phyloP scores from a whole-genome alignment of 805 yeast species.

The Candida methanosorbosa region DNA sequence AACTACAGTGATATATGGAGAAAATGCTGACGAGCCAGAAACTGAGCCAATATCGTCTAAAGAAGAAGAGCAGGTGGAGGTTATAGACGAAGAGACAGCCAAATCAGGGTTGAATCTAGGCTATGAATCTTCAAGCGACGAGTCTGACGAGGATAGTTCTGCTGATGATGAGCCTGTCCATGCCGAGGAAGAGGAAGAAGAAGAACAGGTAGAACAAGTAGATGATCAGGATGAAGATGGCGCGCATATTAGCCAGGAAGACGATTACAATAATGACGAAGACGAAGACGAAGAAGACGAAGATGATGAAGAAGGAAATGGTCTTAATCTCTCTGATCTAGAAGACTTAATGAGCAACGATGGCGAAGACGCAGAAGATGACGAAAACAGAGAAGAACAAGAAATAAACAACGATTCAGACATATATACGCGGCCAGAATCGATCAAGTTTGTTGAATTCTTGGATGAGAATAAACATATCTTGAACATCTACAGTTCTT shows the following conservation, averaged over 20 bases:
- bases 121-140: no score
- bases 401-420: not conserved
- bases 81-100: no score
- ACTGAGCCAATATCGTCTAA: not conserved
- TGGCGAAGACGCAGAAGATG: not conserved
- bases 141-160: no score
- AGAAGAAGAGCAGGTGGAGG: conserved; percentile 3
- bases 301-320: conserved; percentile 6
- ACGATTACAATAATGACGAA: conserved; percentile 1
- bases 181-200: not conserved
- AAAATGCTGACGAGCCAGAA: not conserved
- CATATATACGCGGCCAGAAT: no score
- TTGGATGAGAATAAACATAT: not conserved
- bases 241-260: not conserved
- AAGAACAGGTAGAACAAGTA: not conserved
- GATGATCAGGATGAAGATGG: conserved; percentile 2
- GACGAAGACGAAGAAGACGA: conserved; percentile 1
- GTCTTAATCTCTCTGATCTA: conserved; percentile 9
- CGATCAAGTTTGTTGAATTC: not conserved
- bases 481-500: conserved; percentile 14
- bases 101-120: no score
- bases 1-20: not conserved
- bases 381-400: not conserved
- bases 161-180: no score
- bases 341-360: conserved; percentile 2